Percentiles rank a stretch among this genome's conserved stretches.
These are phyloP conservation scores for Butyriboletus appendiculatus DNA, from an alignment of 1,284 basidiomycete genomes.

Conservation along the genomic window DNA sequence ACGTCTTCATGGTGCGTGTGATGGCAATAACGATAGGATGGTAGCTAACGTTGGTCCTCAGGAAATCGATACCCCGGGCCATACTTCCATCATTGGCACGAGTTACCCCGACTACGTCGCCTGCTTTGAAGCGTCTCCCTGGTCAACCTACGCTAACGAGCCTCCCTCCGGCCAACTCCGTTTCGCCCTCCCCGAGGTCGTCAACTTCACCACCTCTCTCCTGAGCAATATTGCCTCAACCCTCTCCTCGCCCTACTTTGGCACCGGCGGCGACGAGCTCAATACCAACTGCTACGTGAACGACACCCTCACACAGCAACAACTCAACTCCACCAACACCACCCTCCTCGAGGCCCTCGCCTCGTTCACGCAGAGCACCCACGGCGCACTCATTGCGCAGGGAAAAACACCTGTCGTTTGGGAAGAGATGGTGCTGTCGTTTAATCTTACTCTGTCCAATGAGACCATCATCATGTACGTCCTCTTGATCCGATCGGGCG, in stretches of 20 bases:
- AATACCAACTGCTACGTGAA: constrained; percentile 57
- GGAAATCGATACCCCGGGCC: constrained; percentile 74
- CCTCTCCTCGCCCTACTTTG: constrained; percentile 53
- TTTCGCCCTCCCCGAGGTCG: constrained; percentile 47
- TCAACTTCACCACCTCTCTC: constrained; percentile 49
- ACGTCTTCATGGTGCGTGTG: constrained; percentile 31
- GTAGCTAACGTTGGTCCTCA: constrained; percentile 34
- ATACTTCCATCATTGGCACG: constrained; percentile 61
- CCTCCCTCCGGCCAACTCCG: constrained; percentile 72
- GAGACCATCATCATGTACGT: constrained; percentile 53
- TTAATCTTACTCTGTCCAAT: constrained; percentile 60
- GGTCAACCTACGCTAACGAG: constrained; percentile 58
- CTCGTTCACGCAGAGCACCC: constrained; percentile 53
- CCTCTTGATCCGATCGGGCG: neutral
- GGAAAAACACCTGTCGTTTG: constrained; percentile 72
- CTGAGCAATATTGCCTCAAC: constrained; percentile 43
- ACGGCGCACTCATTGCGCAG: constrained; percentile 43
- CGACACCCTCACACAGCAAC: constrained; percentile 47
- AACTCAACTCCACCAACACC: constrained; percentile 43
- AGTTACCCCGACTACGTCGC: constrained; percentile 68
- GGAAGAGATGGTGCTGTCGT: constrained; percentile 70
- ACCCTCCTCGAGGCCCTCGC: constrained; percentile 54
- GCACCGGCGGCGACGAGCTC: constrained; percentile 74
- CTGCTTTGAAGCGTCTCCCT: constrained; percentile 56
- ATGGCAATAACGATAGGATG: too few species aligned